Conservation (phyloP, 306 rosid genomes). For the Canavalia ensiformis region DNA sequence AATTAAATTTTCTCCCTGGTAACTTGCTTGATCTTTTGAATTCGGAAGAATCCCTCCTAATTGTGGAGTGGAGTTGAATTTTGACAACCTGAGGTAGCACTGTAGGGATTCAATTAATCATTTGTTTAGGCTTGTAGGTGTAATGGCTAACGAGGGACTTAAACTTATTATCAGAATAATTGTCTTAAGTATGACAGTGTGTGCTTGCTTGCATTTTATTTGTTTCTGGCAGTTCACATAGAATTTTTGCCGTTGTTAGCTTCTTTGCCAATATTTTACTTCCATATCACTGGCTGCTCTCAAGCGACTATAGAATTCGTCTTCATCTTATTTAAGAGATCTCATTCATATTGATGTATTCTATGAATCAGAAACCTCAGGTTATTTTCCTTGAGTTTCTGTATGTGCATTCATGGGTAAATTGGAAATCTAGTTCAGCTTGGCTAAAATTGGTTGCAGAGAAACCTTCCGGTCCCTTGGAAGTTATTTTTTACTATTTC, state of each 20-base stretch:
- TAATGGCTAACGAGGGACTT: slow-evolving; percentile 57
- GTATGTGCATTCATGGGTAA: background rate
- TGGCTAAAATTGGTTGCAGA: background rate
- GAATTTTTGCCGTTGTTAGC: slow-evolving; percentile 37
- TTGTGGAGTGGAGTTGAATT: slow-evolving; percentile 87
- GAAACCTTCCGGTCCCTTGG: background rate
- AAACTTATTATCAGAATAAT: slow-evolving; percentile 55
- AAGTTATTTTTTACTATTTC: background rate
- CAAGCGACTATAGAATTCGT: background rate
- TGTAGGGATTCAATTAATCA: slow-evolving; percentile 69
- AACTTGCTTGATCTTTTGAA: slow-evolving; percentile 64
- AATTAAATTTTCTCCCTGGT: slow-evolving; percentile 53
- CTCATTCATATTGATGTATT: slow-evolving; percentile 12
- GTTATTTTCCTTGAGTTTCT: slow-evolving; percentile 19
- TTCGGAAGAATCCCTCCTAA: slow-evolving; percentile 75
- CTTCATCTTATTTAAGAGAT: slow-evolving; percentile 13
- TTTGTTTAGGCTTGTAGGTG: slow-evolving; percentile 60
- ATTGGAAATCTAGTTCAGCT: background rate
- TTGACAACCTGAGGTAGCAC: slow-evolving; percentile 71
- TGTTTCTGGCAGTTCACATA: background rate
- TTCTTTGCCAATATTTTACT: background rate
- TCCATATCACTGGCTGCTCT: slow-evolving; percentile 17
- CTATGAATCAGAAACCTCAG: background rate
- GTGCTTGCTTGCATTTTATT: slow-evolving; percentile 43
- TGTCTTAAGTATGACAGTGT: slow-evolving; percentile 35